Evolutionary conservation across 2,329 filamentous ascomycete species (phyloP).

Genomic region (Colletotrichum destructivum): DNA sequence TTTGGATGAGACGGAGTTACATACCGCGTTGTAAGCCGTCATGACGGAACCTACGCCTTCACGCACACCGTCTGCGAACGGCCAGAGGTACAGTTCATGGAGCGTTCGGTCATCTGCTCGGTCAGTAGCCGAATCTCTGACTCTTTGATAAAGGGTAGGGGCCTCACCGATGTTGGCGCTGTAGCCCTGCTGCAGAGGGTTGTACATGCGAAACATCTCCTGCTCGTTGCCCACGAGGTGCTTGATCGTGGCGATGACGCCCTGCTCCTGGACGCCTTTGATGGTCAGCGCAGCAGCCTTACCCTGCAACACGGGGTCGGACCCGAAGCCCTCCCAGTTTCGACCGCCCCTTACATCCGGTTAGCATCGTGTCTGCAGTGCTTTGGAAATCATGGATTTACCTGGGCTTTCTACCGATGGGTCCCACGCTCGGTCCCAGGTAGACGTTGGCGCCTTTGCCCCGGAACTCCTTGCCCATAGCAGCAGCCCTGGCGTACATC

Average conservation of each 20-base stretch:
- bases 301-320: constrained; percentile 81
- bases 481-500: constrained; percentile 77
- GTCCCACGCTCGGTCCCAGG: constrained; percentile 79
- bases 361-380: not conserved
- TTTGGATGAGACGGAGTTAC: constrained; percentile 30
- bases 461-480: constrained; percentile 79
- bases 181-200: constrained; percentile 65
- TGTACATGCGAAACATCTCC: constrained; percentile 76
- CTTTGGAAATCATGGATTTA: not conserved
- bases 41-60: constrained; percentile 89
- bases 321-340: constrained; percentile 83
- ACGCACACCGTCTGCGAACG: constrained; percentile 84
- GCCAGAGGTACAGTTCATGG: constrained; percentile 88
- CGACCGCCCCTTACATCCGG: constrained; percentile 69
- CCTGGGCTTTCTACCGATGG: constrained; percentile 61
- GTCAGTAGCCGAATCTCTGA: constrained; percentile 35
- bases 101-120: constrained; percentile 74
- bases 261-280: constrained; percentile 74
- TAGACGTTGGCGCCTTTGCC: constrained; percentile 82
- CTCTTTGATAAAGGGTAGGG: not conserved
- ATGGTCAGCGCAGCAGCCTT: constrained; percentile 85
- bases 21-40: constrained; percentile 82
- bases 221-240: constrained; percentile 71
- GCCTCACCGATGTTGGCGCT: constrained; percentile 82
- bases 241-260: constrained; percentile 71